Evolutionary conservation across 164 flowering plant genomes (phyloP).

Genomic region (Saururus chinensis): DNA sequence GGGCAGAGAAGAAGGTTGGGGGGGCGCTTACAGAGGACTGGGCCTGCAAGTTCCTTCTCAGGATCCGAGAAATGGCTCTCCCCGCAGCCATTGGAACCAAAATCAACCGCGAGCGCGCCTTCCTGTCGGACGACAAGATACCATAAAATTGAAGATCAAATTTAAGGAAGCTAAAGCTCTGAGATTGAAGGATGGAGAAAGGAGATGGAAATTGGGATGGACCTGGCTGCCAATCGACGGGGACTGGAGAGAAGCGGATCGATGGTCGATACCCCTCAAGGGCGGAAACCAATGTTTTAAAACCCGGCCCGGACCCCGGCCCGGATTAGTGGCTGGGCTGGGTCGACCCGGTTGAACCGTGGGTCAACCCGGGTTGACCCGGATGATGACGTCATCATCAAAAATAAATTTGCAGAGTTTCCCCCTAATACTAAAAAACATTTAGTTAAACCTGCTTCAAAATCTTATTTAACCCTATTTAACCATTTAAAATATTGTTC

Average conservation of each 20-base stretch:
- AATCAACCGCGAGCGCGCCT: not conserved
- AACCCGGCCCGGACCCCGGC: no score
- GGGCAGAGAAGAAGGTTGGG: not conserved
- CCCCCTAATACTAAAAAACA: no score
- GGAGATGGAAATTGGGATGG: not conserved
- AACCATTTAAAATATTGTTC: no score
- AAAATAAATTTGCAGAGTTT: no score
- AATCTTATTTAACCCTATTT: no score
- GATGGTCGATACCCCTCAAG: not conserved
- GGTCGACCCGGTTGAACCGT: no score
- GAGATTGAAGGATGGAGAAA: not conserved
- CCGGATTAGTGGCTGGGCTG: no score
- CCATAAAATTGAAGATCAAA: not conserved
- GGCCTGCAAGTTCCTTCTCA: conserved; percentile 14
- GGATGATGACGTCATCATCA: no score
- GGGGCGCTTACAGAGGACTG: conserved; percentile 11
- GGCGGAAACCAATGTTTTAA: no score
- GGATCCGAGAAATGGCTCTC: conserved; percentile 20
- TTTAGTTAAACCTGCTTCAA: no score
- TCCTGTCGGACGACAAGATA: not conserved
- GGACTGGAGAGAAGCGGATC: not conserved
- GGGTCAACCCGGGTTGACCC: no score
- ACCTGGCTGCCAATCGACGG: not conserved
- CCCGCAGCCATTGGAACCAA: conserved; percentile 15
- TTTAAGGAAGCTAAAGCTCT: not conserved